Percentiles rank a stretch among this genome's conserved stretches.
Evolutionary conservation across 2,329 filamentous ascomycete genomes (phyloP).

Genomic region (Penicillium hesseltinei): DNA sequence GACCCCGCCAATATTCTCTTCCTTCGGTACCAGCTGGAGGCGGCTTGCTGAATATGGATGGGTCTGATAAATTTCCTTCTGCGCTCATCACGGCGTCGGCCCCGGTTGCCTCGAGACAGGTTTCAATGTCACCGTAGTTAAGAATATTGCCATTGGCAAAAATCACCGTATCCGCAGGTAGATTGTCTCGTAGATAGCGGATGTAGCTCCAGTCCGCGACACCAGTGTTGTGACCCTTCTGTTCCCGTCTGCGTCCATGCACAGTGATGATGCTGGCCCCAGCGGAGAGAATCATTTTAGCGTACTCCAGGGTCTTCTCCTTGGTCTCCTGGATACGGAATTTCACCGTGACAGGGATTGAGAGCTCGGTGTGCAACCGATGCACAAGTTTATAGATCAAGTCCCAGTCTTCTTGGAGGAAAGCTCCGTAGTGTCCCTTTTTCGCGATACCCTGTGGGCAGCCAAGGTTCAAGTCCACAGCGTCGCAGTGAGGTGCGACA

Average conservation of each 20-base stretch:
- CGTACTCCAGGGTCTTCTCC: conserved; percentile 85
- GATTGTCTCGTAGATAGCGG: conserved; percentile 73
- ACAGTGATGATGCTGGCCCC: conserved; percentile 93
- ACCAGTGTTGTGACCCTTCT: conserved; percentile 94
- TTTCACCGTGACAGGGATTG: conserved; percentile 89
- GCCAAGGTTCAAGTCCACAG: conserved; percentile 90
- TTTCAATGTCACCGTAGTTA: conserved; percentile 71
- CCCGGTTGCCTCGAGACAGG: conserved; percentile 77
- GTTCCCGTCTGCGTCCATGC: conserved; percentile 82
- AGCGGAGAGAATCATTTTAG: conserved; percentile 77
- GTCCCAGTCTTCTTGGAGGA: conserved; percentile 88
- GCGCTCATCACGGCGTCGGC: conserved; percentile 95
- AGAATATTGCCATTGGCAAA: conserved; percentile 97
- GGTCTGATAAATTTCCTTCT: conserved; percentile 91
- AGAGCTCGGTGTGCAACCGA: conserved; percentile 72
- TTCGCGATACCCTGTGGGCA: conserved; percentile 94
- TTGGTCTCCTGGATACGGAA: conserved; percentile 84
- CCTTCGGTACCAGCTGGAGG: conserved; percentile 65
- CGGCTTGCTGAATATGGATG: conserved; percentile 73
- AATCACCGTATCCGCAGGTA: conserved; percentile 84
- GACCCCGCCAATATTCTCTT: conserved; percentile 82
- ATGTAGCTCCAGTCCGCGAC: conserved; percentile 90
- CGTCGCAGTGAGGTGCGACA: conserved; percentile 86
- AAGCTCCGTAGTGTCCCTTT: conserved; percentile 88
- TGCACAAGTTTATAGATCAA: conserved; percentile 80